Base-by-base conservation (phyloP, 2,329 filamentous ascomycete species). In the Phialemoniopsis sp. region DNA sequence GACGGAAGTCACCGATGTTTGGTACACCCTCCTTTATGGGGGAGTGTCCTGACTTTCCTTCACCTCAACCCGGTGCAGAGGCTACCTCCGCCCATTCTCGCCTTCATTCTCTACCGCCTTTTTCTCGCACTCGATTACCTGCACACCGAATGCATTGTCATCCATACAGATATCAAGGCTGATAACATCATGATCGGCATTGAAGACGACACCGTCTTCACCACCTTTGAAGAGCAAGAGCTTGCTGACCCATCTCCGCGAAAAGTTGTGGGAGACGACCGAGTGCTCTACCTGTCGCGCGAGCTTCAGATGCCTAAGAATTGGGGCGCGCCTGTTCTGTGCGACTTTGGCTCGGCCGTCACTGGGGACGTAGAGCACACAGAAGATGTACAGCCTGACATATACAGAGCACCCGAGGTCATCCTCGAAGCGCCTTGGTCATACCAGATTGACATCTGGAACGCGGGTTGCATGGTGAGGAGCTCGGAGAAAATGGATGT, bases 141-240 rank as follows among this genome's bases (percentile, higher is more conserved):
- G 30, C 66, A 71, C 45, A 57, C 54, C 5, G 60, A 68, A 46
- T 63, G 59, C 51, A 60, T 62, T 29, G 48, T 72, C 41, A 56
- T 68, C 16, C 68, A 72, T 47, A 70, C 63, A 36, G 64, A 70
- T 34, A 65, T 72, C 41, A 69, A 68, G 38, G 50, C 52, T 3
- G 63, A 64, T 45, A 69, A 68, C 40, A 62, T 68, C 34, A 43
- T 69, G 4, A 51, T 58, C 33, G 33, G 15, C 2, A 39, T 46
- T 15, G 38, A 18, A 4, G 63, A 67, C 44, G 45, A 51, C 1
- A 41, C 54, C n/a, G 57, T 66, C 3, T 48, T 67, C 17, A 43
- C 59, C 21, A 48, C 43, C 9, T 65, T 66, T 43, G 50, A 52
- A 6, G 38, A 58, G 37, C 50, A 35, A 15, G 63, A 68, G 43